A percentile compares a stretch with the other conserved stretches of the same genome.
Conservation (phyloP, 371 early-diverging fungal species). For the Syncephalastrum contaminatum region DNA sequence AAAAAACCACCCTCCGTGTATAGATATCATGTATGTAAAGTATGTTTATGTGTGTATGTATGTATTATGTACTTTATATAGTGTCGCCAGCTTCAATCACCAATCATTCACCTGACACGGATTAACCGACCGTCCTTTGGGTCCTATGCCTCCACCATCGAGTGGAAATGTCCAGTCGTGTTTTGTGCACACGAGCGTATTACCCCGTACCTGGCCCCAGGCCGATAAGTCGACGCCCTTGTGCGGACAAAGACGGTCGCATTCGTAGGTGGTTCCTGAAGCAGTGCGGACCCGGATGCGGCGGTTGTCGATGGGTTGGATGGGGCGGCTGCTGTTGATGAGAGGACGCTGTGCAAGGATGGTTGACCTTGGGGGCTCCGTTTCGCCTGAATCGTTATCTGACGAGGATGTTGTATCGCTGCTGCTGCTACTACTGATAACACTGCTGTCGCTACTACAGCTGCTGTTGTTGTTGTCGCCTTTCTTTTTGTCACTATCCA, state of each 20-base stretch:
- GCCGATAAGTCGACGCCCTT: conserved; percentile 63
- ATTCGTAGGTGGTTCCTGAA: conserved; percentile 59
- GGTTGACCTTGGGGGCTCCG: neutral
- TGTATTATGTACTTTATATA: too few species aligned
- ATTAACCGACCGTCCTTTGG: conserved; percentile 52
- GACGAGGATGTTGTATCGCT: conserved; percentile 25
- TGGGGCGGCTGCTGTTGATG: conserved; percentile 27
- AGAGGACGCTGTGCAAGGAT: neutral
- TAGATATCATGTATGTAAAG: too few species aligned
- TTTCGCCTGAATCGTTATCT: conserved; percentile 11
- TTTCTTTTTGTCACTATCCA: neutral
- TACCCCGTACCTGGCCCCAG: conserved; percentile 65
- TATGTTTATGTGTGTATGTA: too few species aligned
- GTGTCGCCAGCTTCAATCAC: conserved; percentile 21
- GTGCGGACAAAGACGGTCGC: conserved; percentile 70
- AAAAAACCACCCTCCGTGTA: too few species aligned
- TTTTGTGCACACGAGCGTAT: conserved; percentile 59
- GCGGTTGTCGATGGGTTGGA: conserved; percentile 43
- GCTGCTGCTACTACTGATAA: conserved; percentile 22
- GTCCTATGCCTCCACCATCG: conserved; percentile 42
- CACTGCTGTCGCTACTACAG: conserved; percentile 5
- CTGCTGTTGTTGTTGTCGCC: neutral
- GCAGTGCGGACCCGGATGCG: conserved; percentile 56
- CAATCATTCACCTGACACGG: conserved; percentile 67
- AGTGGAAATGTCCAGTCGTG: conserved; percentile 66